A percentile compares a stretch with the other conserved stretches of the same genome.
Conservation (phyloP, 352 stramenopile genomes). For the Pythium monospermum region DNA sequence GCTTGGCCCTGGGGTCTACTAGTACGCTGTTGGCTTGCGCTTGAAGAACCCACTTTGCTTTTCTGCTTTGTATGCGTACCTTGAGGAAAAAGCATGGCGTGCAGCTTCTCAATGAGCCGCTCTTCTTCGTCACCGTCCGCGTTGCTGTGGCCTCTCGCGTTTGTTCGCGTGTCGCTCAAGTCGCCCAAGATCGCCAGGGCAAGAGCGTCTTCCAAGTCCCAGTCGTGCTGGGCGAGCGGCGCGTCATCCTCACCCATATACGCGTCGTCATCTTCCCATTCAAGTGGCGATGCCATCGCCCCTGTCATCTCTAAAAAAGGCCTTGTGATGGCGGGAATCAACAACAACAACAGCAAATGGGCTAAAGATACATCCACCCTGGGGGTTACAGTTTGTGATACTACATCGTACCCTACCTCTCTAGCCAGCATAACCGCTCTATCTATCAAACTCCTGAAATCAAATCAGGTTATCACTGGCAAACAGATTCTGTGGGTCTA, state of each 20-base stretch:
- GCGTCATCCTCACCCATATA: neutral
- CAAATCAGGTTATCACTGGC: constrained; percentile 80
- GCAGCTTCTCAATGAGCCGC: constrained; percentile 11
- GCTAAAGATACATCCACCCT: too few species aligned
- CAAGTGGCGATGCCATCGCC: too few species aligned
- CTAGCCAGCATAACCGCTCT: too few species aligned
- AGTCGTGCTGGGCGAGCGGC: neutral
- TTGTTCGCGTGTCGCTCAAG: neutral
- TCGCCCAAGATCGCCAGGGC: constrained; percentile 8
- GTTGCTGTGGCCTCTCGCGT: neutral
- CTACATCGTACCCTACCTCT: too few species aligned
- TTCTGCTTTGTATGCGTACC: neutral
- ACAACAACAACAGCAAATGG: too few species aligned
- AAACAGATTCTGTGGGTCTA: constrained; percentile 93
- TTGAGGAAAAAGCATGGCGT: constrained; percentile 5
- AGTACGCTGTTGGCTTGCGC: neutral
- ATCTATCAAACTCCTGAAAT: too few species aligned
- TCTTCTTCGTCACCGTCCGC: constrained; percentile 12
- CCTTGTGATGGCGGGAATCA: too few species aligned
- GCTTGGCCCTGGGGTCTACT: too few species aligned
- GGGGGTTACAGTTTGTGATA: too few species aligned
- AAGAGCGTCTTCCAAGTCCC: constrained; percentile 16
- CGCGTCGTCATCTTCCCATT: neutral
- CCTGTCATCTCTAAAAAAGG: too few species aligned
- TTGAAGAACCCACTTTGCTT: neutral